Base-by-base conservation (phyloP, 78 protist genomes). In the Dictyostelium intermedium region DNA sequence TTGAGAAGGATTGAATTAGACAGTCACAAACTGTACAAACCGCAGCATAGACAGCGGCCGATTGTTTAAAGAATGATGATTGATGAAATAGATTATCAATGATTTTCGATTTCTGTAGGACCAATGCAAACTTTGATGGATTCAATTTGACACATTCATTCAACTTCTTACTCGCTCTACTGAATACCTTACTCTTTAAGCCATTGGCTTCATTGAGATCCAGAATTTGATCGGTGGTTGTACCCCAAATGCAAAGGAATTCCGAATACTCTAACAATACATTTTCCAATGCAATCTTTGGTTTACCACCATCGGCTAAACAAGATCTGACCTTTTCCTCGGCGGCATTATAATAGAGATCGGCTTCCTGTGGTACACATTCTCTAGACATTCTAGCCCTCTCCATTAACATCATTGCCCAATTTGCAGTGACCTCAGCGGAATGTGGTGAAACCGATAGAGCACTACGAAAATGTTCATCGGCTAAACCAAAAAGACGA, bases 391-490 rank as follows among this genome's bases (percentile, higher is more conserved):
- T 89, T 70, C 94, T 80, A 0, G 94, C 94, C 45, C 94, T 72
- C 37, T 89, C 94, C 60, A 89, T 78, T 30, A 89, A 80, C 87
- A 89, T 89, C 82, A 89, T 63, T 27, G 87, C 94, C 94, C 94
- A 89, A 66, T 89, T 78, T 18, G 87, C 83, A 23, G 66, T 41
- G 18, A 89, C 94, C 82, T 89, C 94, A 32, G 82, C 87, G 8
- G 56, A 25, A 39, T 89, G 94, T 10, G 94, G 94, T 35, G 94
- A 89, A 4, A 89, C 87, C 4, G 94, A 41, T 2, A 89, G 53
- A 7, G 94, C 94, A 16, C 60, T 27, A 30, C 94, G 20, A 34
- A 89, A 89, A 70, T 89, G 94, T 10, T 89, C 94, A 35, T 89
- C 94, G 0, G 94, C 94, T 1, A 89, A 43, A 9, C 53, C 82